These are phyloP conservation scores for Kodamaea nitidulidarum DNA, from an alignment of 805 yeast species.

Conservation along the genomic window DNA sequence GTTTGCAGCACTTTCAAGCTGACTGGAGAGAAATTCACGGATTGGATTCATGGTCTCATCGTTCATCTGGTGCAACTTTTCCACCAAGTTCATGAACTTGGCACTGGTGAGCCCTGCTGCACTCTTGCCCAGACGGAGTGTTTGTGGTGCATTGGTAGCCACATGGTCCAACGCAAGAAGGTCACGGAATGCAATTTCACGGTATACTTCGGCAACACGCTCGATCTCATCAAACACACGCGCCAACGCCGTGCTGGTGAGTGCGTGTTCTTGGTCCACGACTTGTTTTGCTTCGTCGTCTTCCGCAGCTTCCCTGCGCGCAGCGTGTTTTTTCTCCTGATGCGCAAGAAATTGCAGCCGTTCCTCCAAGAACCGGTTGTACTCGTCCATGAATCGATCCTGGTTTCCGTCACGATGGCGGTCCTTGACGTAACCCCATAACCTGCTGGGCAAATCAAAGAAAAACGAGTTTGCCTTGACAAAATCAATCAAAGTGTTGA, in stretches of 20 bases:
- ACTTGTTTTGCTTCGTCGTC: constrained; percentile 10
- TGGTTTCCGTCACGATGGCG: constrained; percentile 31
- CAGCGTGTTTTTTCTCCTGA: constrained; percentile 11
- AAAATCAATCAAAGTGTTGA: constrained; percentile 33
- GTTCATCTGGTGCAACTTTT: constrained; percentile 35
- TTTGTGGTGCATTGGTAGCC: constrained; percentile 14
- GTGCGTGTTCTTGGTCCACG: constrained; percentile 22
- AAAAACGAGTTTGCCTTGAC: constrained; percentile 27
- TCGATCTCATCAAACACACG: constrained; percentile 32
- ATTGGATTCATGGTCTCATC: constrained; percentile 26
- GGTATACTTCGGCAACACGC: constrained; percentile 30
- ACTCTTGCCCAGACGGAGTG: constrained; percentile 7
- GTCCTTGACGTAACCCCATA: constrained; percentile 24
- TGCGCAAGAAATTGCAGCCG: constrained; percentile 16
- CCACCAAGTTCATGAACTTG: constrained; percentile 36
- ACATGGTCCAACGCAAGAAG: constrained; percentile 38
- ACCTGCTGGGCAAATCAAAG: constrained; percentile 34
- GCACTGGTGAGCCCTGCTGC: constrained; percentile 16
- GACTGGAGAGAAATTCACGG: constrained; percentile 32
- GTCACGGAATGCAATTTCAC: constrained; percentile 33
- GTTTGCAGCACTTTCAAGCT: constrained; percentile 25
- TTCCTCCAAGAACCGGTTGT: constrained; percentile 27
- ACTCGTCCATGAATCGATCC: constrained; percentile 33
- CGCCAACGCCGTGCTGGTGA: constrained; percentile 27
- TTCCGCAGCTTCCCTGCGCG: constrained; percentile 11